Percentiles rank a stretch among this genome's conserved stretches.
Evolutionary conservation across 2,329 filamentous ascomycete species (phyloP).

Genomic region (Chrysoporthe cubensis): DNA sequence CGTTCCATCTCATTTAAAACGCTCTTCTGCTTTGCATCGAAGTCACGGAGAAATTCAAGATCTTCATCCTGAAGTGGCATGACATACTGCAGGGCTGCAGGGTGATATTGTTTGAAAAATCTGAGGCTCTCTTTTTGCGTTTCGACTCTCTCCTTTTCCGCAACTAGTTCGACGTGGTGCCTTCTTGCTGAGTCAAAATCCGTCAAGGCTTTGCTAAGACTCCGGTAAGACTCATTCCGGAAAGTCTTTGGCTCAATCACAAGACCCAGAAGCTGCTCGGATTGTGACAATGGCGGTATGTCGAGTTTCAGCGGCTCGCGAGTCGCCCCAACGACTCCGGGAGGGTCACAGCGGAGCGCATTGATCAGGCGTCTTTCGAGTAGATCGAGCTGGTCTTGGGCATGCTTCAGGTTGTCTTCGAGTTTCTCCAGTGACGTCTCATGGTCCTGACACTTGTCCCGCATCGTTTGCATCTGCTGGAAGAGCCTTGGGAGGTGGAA

Average conservation of each 20-base stretch:
- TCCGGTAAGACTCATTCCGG: neutral
- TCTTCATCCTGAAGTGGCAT: conserved; percentile 35
- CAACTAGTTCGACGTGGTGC: neutral
- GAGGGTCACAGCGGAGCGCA: conserved; percentile 6
- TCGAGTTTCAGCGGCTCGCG: no score
- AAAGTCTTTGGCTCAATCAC: neutral
- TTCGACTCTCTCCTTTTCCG: neutral
- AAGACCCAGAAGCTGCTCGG: neutral
- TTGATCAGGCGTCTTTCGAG: conserved; percentile 46
- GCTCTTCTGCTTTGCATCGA: conserved; percentile 41
- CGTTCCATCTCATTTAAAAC: conserved; percentile 40
- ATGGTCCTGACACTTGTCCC: conserved; percentile 27
- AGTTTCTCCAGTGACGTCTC: conserved; percentile 42
- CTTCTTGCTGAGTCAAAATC: neutral
- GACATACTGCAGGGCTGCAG: neutral
- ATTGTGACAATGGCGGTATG: neutral
- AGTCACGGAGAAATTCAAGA: conserved; percentile 50
- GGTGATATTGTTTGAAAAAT: neutral
- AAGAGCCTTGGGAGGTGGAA: conserved; percentile 12
- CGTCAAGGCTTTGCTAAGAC: no score
- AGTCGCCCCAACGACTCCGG: no score
- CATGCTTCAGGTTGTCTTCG: conserved; percentile 39
- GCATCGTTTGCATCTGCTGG: conserved; percentile 19
- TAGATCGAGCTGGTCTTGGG: conserved; percentile 23
- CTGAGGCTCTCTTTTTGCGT: neutral